Evolutionary conservation across 768 basidiomycete species (phyloP).

Genomic region (Xerocomus brunneocitrinus): DNA sequence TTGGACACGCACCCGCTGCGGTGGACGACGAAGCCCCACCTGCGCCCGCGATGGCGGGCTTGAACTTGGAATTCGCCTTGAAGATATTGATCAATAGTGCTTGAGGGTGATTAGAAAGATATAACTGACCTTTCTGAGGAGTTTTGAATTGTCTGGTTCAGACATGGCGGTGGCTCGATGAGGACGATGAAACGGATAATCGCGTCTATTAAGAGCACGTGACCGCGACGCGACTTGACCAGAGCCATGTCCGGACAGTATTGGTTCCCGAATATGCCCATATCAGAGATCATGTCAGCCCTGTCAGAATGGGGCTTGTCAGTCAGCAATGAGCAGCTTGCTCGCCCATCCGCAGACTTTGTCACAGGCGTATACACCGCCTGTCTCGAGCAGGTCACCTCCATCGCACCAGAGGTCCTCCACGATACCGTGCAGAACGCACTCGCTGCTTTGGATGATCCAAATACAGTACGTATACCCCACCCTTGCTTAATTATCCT

Average conservation of each 20-base stretch:
- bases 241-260: constrained; percentile 35
- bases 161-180: constrained; percentile 6
- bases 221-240: constrained; percentile 20
- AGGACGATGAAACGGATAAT: constrained; percentile 6
- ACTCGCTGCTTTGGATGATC: constrained; percentile 45
- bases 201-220: constrained; percentile 22
- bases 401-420: constrained; percentile 54
- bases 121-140: constrained; percentile 9
- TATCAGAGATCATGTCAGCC: constrained; percentile 58
- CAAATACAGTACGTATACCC: constrained; percentile 46
- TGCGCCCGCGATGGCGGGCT: constrained; percentile 33
- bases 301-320: constrained; percentile 67
- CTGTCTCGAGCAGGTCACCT: constrained; percentile 69
- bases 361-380: constrained; percentile 65
- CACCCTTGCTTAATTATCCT: not conserved
- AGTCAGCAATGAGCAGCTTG: constrained; percentile 63
- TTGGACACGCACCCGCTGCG: constrained; percentile 10
- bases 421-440: constrained; percentile 55
- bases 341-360: constrained; percentile 64
- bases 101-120: too few species aligned
- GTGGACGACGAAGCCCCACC: not conserved
- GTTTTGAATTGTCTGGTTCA: not conserved
- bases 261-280: constrained; percentile 64
- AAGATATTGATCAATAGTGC: not conserved
- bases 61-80: constrained; percentile 39